Conservation (phyloP, 75 land plant genomes). For the Azolla pinnata region DNA sequence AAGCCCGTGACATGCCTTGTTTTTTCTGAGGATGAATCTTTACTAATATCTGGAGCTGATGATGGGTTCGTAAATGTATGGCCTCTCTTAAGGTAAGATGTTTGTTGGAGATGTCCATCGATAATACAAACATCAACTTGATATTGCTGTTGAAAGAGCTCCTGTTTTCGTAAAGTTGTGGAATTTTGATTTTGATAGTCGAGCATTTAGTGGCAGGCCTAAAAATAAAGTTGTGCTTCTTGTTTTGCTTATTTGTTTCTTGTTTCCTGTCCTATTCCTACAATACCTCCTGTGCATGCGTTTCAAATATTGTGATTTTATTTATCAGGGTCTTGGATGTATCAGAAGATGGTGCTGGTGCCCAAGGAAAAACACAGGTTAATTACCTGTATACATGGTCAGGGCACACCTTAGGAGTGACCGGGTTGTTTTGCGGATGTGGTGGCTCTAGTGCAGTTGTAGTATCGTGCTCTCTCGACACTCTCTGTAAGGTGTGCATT, state of each 20-base stretch:
- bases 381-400: constrained; percentile 36
- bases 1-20: constrained; percentile 61
- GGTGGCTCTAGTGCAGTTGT: constrained; percentile 69
- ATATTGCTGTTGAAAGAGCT: too few species aligned
- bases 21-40: constrained; percentile 65
- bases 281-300: too few species aligned
- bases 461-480: constrained; percentile 75
- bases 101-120: too few species aligned
- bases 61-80: constrained; percentile 80
- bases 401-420: constrained; percentile 62
- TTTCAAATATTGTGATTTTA: too few species aligned
- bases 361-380: constrained; percentile 11
- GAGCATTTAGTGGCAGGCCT: too few species aligned
- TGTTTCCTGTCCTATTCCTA: too few species aligned
- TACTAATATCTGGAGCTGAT: constrained; percentile 70
- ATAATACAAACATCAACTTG: too few species aligned
- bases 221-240: too few species aligned
- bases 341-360: constrained; percentile 43
- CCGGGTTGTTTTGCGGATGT: constrained; percentile 54
- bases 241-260: too few species aligned
- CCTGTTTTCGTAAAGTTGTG: too few species aligned
- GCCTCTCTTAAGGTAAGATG: constrained; percentile 62
- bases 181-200: too few species aligned
- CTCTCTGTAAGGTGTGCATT: constrained; percentile 62
- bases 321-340: constrained; percentile 19